Conservation (phyloP, 225 moss, liverwort and hornwort species). For the Sphagnum tenellum region DNA sequence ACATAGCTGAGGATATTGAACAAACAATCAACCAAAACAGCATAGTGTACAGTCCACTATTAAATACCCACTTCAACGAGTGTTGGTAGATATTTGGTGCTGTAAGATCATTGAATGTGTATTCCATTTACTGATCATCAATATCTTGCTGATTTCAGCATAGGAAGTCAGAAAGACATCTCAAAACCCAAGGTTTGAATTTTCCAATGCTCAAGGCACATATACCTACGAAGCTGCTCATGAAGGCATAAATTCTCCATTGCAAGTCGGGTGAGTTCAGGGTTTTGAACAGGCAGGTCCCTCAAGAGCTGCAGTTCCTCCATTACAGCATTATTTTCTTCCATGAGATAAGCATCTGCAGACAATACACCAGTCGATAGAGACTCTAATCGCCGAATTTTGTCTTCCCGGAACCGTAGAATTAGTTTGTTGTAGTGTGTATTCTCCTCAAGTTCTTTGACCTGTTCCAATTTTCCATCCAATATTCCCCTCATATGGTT, state of each 20-base stretch:
- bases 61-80: too few relatives aligned
- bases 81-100: too few relatives aligned
- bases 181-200: too few relatives aligned
- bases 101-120: too few relatives aligned
- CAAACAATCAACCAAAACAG: too few relatives aligned
- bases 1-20: too few relatives aligned
- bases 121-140: too few relatives aligned
- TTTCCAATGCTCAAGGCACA: too few relatives aligned
- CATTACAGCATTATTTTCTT: constrained; percentile 48
- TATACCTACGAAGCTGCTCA: constrained; percentile 71
- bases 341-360: constrained; percentile 28
- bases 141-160: too few relatives aligned
- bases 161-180: too few relatives aligned
- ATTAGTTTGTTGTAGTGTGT: constrained; percentile 68
- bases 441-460: constrained; percentile 78
- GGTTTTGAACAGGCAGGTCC: constrained; percentile 48
- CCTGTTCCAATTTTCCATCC: constrained; percentile 20
- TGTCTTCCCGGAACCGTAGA: constrained; percentile 73
- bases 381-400: constrained; percentile 60
- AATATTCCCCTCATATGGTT: too few relatives aligned
- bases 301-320: constrained; percentile 55
- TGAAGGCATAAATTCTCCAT: constrained; percentile 71
- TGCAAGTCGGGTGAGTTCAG: constrained; percentile 69
- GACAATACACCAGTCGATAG: constrained; percentile 34
- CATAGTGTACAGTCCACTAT: too few relatives aligned